These are phyloP conservation scores for Pascua guehoae DNA, from an alignment of 1,284 basidiomycete species.

Conservation along the genomic window DNA sequence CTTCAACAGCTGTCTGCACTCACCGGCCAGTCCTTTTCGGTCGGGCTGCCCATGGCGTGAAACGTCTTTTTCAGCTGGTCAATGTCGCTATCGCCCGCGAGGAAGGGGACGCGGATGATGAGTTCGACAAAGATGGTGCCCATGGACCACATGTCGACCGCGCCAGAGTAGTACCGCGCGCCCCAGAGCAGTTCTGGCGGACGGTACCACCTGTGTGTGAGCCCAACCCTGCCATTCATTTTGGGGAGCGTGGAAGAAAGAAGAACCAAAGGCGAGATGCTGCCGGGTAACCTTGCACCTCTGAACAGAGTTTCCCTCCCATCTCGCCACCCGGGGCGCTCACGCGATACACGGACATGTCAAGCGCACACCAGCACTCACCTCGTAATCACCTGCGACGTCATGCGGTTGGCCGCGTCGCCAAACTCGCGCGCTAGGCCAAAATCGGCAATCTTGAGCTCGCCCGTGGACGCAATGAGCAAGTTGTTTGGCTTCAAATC, in stretches of 20 bases:
- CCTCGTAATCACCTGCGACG: constrained; percentile 95
- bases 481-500: constrained; percentile 99
- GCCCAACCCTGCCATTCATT: not conserved
- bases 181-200: constrained; percentile 96
- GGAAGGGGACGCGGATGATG: constrained; percentile 69
- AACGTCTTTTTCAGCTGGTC: constrained; percentile 95
- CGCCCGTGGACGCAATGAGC: constrained; percentile 83
- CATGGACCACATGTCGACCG: constrained; percentile 98
- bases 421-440: constrained; percentile 91
- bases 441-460: constrained; percentile 98
- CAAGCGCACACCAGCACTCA: constrained; percentile 41
- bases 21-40: constrained; percentile 95
- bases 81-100: constrained; percentile 94
- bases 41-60: constrained; percentile 88
- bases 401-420: constrained; percentile 85
- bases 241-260: too few species aligned
- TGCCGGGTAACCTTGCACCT: too few species aligned
- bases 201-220: constrained; percentile 79
- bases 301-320: too few species aligned
- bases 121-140: constrained; percentile 99
- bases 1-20: constrained; percentile 21
- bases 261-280: not conserved
- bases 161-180: constrained; percentile 92
- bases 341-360: too few species aligned
- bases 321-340: too few species aligned